Base-by-base conservation (phyloP, 2,329 filamentous ascomycete species). In the Sporothrix dimorphospora region DNA sequence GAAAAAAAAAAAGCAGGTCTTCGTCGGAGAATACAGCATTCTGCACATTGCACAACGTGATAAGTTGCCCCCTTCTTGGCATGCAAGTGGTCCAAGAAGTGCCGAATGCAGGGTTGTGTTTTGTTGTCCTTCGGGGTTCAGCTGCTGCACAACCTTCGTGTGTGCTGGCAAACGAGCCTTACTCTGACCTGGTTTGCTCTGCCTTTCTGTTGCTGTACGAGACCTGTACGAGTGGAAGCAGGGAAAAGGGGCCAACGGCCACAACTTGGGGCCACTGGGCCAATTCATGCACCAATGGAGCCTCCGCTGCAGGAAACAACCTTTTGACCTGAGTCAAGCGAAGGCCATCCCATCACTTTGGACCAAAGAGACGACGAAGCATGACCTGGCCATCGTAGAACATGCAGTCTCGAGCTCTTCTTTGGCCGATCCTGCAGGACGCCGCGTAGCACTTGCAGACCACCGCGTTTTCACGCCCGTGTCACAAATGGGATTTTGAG, bases 351-450 rank as follows among this genome's bases (percentile, higher is more conserved):
- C 30, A 16, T 38, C 16, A 21, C 30, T n/a, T 30, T 38, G 30
- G 30, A n/a, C 21, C 27, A 57, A 57, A 19, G 53, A 59, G 12
- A n/a, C 6, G 14, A 16, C 14, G 19, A 11, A n/a, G 16, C 30
- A 16, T 11, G 19, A 11, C 30, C 12, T 57, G 12, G 3, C 14
- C 19, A 61, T 40, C n/a, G 57, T 16, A 40, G n/a, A 42, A 24
- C 38, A 34, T 61, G 63, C n/a, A 51, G 49, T 21, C 42, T 45
- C 42, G 55, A 63, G 57, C 30, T 42, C 30, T 61, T 49, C 38
- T 55, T 51, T 69, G 66, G 24, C 71, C 71, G 71, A 72, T 72
- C 47, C 66, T 72, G 71, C 71, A 69, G 66, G 55, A 66, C 55
- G 55, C 66, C 57, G 57, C 30, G 71, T 72, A 51, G 66, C 51